phyloP scores from a whole-genome alignment of 371 early-diverging fungal species.

The Phascolomyces articulosus region DNA sequence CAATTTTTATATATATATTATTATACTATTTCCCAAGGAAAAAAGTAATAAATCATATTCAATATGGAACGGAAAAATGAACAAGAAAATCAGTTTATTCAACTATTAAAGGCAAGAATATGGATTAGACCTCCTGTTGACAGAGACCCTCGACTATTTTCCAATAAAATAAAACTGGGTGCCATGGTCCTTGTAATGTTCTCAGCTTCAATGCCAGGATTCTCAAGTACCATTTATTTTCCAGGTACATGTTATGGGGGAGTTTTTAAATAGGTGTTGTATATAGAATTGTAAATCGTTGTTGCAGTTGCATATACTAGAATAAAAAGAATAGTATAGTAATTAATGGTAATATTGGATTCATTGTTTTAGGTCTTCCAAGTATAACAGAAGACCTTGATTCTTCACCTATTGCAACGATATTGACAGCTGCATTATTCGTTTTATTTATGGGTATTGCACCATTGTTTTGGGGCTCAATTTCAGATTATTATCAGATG shows the following conservation, averaged over 20 bases:
- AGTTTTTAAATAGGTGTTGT: background rate
- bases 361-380: constrained; percentile 49
- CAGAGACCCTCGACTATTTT: too few relatives aligned
- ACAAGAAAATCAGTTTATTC: too few relatives aligned
- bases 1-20: too few relatives aligned
- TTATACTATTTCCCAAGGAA: too few relatives aligned
- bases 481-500: constrained; percentile 62
- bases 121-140: too few relatives aligned
- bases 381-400: constrained; percentile 48
- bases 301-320: too few relatives aligned
- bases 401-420: constrained; percentile 51
- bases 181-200: background rate
- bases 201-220: background rate
- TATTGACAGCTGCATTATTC: constrained; percentile 59
- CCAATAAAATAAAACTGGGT: too few relatives aligned
- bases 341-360: too few relatives aligned
- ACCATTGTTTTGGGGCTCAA: constrained; percentile 67
- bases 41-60: too few relatives aligned
- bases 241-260: constrained; percentile 6
- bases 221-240: constrained; percentile 12
- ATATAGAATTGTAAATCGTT: constrained; percentile 10
- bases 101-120: too few relatives aligned
- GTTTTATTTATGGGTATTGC: constrained; percentile 61
- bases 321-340: too few relatives aligned
- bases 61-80: too few relatives aligned